Evolutionary conservation across 2,329 filamentous ascomycete genomes (phyloP).

Genomic region (Drechslerella coelobrocha): DNA sequence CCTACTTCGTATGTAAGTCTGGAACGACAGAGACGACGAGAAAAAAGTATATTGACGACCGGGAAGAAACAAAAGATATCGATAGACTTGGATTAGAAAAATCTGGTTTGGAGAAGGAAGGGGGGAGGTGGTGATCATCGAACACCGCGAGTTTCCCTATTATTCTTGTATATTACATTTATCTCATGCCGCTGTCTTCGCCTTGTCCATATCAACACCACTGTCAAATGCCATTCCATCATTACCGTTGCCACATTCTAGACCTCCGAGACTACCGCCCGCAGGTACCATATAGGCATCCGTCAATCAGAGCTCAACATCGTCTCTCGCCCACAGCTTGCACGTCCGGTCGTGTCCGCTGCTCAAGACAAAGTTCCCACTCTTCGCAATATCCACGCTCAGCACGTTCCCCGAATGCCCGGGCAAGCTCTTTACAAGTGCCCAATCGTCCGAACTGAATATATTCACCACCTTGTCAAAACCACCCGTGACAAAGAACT

Average conservation of each 20-base stretch:
- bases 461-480: slow-evolving; percentile 96
- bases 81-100: slow-evolving; percentile 9
- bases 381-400: slow-evolving; percentile 83
- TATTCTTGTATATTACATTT: slow-evolving; percentile 51
- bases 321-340: slow-evolving; percentile 92
- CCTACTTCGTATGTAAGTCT: background rate
- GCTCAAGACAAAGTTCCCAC: slow-evolving; percentile 91
- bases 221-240: slow-evolving; percentile 41
- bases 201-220: slow-evolving; percentile 49
- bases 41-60: slow-evolving; percentile 6
- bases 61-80: slow-evolving; percentile 3
- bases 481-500: slow-evolving; percentile 87
- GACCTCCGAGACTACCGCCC: background rate
- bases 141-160: slow-evolving; percentile 2
- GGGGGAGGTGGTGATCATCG: background rate
- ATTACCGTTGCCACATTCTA: slow-evolving; percentile 8
- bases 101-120: background rate
- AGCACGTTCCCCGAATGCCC: slow-evolving; percentile 92
- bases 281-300: too few relatives aligned
- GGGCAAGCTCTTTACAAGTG: slow-evolving; percentile 81
- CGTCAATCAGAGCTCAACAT: slow-evolving; percentile 62
- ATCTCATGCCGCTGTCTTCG: slow-evolving; percentile 28
- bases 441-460: slow-evolving; percentile 96
- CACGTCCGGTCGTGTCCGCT: slow-evolving; percentile 93
- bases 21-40: background rate